A percentile compares a stretch with the other conserved stretches of the same genome.
Conservation (phyloP, 352 stramenopile species). For the Phytophthora idaei region DNA sequence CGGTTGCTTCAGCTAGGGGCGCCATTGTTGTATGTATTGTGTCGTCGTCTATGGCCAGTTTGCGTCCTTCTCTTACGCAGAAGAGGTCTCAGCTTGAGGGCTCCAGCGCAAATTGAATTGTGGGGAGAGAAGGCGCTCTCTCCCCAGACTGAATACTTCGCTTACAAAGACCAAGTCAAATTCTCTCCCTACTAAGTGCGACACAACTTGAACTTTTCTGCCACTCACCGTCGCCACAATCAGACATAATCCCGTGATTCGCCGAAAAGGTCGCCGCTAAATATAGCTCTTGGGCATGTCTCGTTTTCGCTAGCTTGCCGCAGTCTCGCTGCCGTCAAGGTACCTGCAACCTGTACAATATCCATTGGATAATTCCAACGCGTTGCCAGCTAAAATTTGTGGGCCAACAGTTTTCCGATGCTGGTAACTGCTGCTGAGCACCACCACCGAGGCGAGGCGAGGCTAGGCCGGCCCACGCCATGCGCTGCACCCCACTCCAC, state of each 20-base stretch:
- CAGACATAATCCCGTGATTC: not conserved
- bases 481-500: not conserved
- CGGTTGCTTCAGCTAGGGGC: constrained; percentile 36
- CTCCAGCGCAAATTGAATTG: constrained; percentile 35
- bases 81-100: constrained; percentile 13
- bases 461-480: not conserved
- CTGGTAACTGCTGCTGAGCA: not conserved
- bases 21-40: constrained; percentile 33
- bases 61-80: constrained; percentile 29
- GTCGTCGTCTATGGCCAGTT: constrained; percentile 35
- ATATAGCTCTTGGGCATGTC: constrained; percentile 26
- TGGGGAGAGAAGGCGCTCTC: constrained; percentile 28
- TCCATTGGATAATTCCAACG: too few relatives aligned
- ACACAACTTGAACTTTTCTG: constrained; percentile 18
- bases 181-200: not conserved
- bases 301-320: not conserved
- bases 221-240: constrained; percentile 2
- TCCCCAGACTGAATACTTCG: constrained; percentile 8
- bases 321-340: not conserved
- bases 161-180: constrained; percentile 20
- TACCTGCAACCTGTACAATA: too few relatives aligned
- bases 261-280: constrained; percentile 5
- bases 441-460: not conserved
- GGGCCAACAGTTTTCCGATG: not conserved
- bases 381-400: not conserved